Conservation (phyloP, 2,329 filamentous ascomycete species). For the Coniochaeta sp. region DNA sequence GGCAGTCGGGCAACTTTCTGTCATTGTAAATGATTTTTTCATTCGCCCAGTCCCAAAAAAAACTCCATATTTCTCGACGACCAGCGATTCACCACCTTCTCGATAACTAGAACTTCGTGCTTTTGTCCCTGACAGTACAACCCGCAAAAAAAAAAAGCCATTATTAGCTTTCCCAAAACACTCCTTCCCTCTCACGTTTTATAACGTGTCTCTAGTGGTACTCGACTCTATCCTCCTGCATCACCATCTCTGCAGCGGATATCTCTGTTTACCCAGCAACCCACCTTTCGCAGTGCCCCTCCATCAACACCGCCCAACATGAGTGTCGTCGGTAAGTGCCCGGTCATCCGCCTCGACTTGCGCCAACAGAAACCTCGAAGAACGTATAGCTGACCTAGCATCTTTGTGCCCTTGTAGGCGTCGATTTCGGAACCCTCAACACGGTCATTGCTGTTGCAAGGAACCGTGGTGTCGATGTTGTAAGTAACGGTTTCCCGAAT, state of each 20-base stretch:
- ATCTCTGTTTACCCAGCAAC: background rate
- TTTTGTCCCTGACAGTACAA: background rate
- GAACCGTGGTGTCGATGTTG: slow-evolving; percentile 98
- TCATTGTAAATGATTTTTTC: slow-evolving; percentile 3
- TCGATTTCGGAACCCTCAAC: slow-evolving; percentile 95
- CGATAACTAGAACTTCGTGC: background rate
- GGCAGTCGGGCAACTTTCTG: slow-evolving; percentile 2
- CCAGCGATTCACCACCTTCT: background rate
- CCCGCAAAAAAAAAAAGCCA: no score
- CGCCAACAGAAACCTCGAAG: background rate
- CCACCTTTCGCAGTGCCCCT: slow-evolving; percentile 10
- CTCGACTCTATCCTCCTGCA: slow-evolving; percentile 2
- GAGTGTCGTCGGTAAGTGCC: slow-evolving; percentile 47
- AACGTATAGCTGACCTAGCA: slow-evolving; percentile 10
- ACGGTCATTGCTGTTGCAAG: slow-evolving; percentile 95
- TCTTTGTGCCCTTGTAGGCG: slow-evolving; percentile 41
- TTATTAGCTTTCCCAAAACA: background rate
- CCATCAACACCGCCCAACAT: slow-evolving; percentile 30
- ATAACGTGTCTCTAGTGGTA: slow-evolving; percentile 10
- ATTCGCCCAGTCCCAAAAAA: slow-evolving; percentile 1
- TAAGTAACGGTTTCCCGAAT: slow-evolving; percentile 45
- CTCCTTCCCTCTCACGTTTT: background rate
- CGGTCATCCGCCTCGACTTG: background rate
- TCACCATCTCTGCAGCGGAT: background rate
- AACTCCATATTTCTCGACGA: slow-evolving; percentile 1